A percentile compares a stretch with the other conserved stretches of the same genome.
Evolutionary conservation across 306 rosid species (phyloP).

Genomic region (Luffa acutangula): DNA sequence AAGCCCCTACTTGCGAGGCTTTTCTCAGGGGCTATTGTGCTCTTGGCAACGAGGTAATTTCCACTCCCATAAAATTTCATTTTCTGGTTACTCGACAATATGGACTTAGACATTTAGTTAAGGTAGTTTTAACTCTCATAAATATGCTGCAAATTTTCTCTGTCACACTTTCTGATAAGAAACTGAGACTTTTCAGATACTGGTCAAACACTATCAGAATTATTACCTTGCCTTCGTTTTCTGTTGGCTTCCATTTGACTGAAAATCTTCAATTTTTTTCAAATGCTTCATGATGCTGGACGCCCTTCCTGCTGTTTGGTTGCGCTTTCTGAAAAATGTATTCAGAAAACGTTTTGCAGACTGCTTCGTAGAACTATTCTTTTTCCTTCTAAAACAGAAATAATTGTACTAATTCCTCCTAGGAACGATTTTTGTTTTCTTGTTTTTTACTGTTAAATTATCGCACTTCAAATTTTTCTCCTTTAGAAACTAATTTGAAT

Average conservation of each 20-base stretch:
- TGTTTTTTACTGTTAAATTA: background rate
- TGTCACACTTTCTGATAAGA: background rate
- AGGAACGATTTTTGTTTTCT: background rate
- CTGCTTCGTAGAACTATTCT: background rate
- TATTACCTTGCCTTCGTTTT: background rate
- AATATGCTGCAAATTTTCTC: background rate
- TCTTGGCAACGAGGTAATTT: conserved; percentile 75
- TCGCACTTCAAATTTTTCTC: background rate
- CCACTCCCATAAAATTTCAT: conserved; percentile 3
- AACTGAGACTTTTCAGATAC: background rate
- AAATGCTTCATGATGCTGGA: background rate
- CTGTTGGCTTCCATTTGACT: background rate
- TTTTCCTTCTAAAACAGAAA: too few relatives aligned
- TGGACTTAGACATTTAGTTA: background rate
- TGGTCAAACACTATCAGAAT: background rate
- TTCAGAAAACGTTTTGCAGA: background rate
- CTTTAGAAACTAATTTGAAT: background rate
- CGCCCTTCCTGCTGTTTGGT: background rate
- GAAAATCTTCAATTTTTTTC: background rate
- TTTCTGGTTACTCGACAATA: background rate
- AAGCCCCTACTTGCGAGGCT: conserved; percentile 74
- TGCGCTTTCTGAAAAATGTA: background rate
- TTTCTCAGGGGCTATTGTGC: conserved; percentile 94
- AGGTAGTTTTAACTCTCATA: background rate
- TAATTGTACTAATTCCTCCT: background rate